Evolutionary conservation across 805 yeast species (phyloP).

Genomic region (Yarrowia keelungensis): DNA sequence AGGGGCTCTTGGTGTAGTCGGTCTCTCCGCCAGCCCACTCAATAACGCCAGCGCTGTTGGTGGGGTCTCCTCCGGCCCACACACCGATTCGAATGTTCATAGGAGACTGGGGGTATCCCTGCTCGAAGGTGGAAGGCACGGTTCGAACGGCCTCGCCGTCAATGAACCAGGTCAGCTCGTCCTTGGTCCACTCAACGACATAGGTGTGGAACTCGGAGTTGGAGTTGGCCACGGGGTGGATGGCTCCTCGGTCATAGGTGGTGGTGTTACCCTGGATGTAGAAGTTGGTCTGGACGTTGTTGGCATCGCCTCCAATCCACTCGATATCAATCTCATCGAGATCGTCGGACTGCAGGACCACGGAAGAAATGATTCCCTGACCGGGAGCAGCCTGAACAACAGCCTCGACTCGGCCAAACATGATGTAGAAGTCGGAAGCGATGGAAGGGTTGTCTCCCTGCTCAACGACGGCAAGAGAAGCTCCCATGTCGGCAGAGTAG

Average conservation of each 20-base stretch:
- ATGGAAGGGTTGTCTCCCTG: constrained; percentile 80
- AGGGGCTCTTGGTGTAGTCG: constrained; percentile 56
- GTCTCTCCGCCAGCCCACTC: constrained; percentile 76
- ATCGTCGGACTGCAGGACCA: constrained; percentile 83
- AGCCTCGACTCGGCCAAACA: constrained; percentile 87
- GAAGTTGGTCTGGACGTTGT: constrained; percentile 73
- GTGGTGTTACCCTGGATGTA: constrained; percentile 81
- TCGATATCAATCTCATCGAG: constrained; percentile 90
- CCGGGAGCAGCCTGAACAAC: constrained; percentile 78
- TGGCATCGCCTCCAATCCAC: constrained; percentile 81
- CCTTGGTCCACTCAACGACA: constrained; percentile 83
- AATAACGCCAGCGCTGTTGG: constrained; percentile 65
- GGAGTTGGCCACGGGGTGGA: constrained; percentile 61
- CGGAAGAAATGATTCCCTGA: constrained; percentile 77
- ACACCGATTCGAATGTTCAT: constrained; percentile 68
- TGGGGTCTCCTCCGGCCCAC: constrained; percentile 60
- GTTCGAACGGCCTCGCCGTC: constrained; percentile 77
- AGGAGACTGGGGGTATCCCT: constrained; percentile 90
- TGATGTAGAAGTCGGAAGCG: constrained; percentile 77
- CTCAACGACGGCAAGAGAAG: constrained; percentile 62
- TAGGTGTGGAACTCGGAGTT: constrained; percentile 72
- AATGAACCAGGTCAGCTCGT: constrained; percentile 68
- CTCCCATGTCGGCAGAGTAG: constrained; percentile 60
- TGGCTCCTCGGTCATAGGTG: constrained; percentile 81
- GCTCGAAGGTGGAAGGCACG: constrained; percentile 58